Evolutionary conservation across 257 asterid species (phyloP).

Genomic region (Solanum neorickii): DNA sequence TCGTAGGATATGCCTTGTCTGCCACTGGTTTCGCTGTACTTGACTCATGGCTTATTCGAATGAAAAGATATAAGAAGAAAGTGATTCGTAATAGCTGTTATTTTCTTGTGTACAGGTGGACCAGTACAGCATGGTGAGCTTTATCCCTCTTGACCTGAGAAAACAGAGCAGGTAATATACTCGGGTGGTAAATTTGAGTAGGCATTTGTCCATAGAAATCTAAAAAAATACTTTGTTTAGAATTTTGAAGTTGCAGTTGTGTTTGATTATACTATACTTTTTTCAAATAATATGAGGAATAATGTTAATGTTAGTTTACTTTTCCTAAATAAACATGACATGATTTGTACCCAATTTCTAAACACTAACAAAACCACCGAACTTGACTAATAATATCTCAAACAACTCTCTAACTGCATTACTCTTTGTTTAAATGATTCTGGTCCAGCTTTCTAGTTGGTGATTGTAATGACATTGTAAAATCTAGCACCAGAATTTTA

Average conservation of each 20-base stretch:
- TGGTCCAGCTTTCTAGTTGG: background rate
- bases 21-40: background rate
- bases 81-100: background rate
- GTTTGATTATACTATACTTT: background rate
- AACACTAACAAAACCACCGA: background rate
- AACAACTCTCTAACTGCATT: background rate
- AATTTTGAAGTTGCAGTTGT: background rate
- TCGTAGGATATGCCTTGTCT: background rate
- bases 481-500: background rate
- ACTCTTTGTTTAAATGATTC: background rate
- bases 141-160: conserved; percentile 79
- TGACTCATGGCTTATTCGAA: background rate
- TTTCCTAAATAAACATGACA: background rate
- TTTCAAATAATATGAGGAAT: background rate
- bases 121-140: conserved; percentile 93
- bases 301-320: background rate
- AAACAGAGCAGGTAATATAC: conserved; percentile 65
- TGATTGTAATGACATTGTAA: background rate
- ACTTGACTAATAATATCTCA: background rate
- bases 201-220: background rate
- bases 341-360: background rate
- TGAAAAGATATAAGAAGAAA: background rate
- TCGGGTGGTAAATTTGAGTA: background rate
- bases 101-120: conserved; percentile 52
- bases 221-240: background rate